A percentile compares a stretch with the other conserved stretches of the same genome.
Conservation (phyloP, 441 rosid genomes). For the Populus hybrid region DNA sequence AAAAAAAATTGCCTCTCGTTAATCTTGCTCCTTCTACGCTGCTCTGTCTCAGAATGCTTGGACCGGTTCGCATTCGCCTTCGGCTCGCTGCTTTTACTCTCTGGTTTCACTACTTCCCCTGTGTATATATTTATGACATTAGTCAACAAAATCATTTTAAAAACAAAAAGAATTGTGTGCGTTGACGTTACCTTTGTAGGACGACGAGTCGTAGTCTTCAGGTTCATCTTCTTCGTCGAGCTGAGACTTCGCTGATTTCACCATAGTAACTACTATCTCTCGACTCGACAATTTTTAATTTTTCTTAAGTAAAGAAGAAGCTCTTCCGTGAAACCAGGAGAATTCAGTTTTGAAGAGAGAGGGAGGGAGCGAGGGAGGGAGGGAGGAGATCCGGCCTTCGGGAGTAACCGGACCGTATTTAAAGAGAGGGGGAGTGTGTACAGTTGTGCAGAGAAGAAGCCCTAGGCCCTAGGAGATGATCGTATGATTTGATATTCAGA, state of each 20-base stretch:
- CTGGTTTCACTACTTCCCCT: slow-evolving; percentile 39
- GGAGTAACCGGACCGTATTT: background rate
- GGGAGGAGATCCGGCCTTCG: background rate
- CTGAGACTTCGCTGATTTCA: slow-evolving; percentile 40
- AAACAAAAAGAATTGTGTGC: background rate
- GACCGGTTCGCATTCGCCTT: slow-evolving; percentile 84
- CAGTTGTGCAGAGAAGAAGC: slow-evolving; percentile 14
- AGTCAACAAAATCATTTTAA: background rate
- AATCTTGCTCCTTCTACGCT: slow-evolving; percentile 92
- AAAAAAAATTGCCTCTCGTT: slow-evolving; percentile 61
- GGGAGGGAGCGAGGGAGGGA: background rate
- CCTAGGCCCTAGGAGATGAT: background rate
- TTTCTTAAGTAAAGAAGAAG: background rate
- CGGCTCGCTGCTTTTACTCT: slow-evolving; percentile 53
- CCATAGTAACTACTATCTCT: slow-evolving; percentile 26
- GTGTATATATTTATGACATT: background rate
- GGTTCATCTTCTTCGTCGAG: slow-evolving; percentile 52
- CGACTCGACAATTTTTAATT: background rate
- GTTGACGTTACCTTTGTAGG: slow-evolving; percentile 33
- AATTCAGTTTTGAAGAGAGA: background rate
- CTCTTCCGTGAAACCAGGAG: background rate
- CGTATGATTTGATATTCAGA: background rate
- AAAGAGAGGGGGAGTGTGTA: slow-evolving; percentile 6
- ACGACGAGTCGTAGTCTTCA: slow-evolving; percentile 45
- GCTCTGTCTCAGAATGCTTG: slow-evolving; percentile 97